Evolutionary conservation across 1,139 yeast genomes (phyloP).

Genomic region (Protomyces pachydermus): DNA sequence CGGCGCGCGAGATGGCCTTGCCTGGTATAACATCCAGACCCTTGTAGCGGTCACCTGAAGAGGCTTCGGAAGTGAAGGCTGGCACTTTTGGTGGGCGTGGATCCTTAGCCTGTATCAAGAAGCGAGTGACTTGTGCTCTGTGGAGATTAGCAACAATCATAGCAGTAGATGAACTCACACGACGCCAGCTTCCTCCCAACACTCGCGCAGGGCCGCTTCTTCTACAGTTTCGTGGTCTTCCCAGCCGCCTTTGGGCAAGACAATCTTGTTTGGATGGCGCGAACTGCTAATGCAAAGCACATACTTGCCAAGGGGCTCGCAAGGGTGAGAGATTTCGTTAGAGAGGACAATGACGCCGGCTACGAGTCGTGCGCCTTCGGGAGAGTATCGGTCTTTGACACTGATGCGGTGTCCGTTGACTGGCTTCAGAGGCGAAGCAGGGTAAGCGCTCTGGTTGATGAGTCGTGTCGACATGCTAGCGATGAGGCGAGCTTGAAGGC

Average conservation of each 20-base stretch:
- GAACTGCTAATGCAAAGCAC: slow-evolving; percentile 76
- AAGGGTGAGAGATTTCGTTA: slow-evolving; percentile 45
- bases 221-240: slow-evolving; percentile 71
- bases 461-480: not conserved
- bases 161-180: slow-evolving; percentile 36
- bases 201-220: slow-evolving; percentile 70
- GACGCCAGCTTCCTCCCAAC: slow-evolving; percentile 98
- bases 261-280: slow-evolving; percentile 55
- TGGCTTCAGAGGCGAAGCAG: slow-evolving; percentile 17
- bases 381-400: slow-evolving; percentile 26
- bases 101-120: slow-evolving; percentile 9
- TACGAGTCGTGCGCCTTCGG: slow-evolving; percentile 69
- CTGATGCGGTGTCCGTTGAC: slow-evolving; percentile 4
- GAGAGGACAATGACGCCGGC: slow-evolving; percentile 86
- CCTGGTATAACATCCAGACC: slow-evolving; percentile 12
- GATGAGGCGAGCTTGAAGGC: no score
- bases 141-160: not conserved
- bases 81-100: slow-evolving; percentile 18
- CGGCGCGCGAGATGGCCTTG: slow-evolving; percentile 20
- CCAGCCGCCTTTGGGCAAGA: slow-evolving; percentile 93
- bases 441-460: not conserved
- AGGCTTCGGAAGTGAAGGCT: not conserved
- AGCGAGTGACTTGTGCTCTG: slow-evolving; percentile 1
- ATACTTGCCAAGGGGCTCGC: slow-evolving; percentile 21
- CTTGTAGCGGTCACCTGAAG: not conserved